Conservation (phyloP, 2,329 filamentous ascomycete species). For the Fusarium cicatricum region DNA sequence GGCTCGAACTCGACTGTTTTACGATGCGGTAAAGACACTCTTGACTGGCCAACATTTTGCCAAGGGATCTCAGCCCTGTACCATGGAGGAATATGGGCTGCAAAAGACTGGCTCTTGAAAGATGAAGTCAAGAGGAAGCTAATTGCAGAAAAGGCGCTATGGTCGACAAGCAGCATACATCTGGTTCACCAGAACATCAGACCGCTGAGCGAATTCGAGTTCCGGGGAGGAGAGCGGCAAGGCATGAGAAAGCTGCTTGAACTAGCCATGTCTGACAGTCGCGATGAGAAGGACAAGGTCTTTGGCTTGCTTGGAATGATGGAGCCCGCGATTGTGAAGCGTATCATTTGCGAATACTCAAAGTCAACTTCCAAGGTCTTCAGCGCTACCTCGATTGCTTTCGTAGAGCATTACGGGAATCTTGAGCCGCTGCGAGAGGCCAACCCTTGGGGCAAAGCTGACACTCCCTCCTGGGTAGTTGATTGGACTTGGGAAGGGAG, state of each 20-base stretch:
- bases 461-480: conserved; percentile 14
- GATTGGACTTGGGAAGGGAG: conserved; percentile 22
- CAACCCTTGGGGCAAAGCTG: conserved; percentile 15
- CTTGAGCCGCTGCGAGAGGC: conserved; percentile 21
- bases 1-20: conserved; percentile 15
- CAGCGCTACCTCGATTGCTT: conserved; percentile 7
- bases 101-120: conserved; percentile 12
- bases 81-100: conserved; percentile 16
- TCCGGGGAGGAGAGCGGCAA: conserved; percentile 6
- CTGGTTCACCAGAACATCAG: conserved; percentile 16
- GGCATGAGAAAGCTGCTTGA: conserved; percentile 13
- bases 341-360: conserved; percentile 13
- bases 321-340: conserved; percentile 13
- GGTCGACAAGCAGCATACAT: conserved; percentile 16
- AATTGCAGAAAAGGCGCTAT: neutral
- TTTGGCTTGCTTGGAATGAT: conserved; percentile 23
- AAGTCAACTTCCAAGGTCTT: conserved; percentile 13
- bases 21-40: conserved; percentile 6
- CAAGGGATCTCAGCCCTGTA: conserved; percentile 14
- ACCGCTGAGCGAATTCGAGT: conserved; percentile 13
- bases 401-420: conserved; percentile 16
- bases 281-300: conserved; percentile 20
- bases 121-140: conserved; percentile 4
- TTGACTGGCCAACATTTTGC: conserved; percentile 14
- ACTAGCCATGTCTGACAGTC: conserved; percentile 15